These are phyloP conservation scores for Globisporangium emineosum DNA, from an alignment of 352 stramenopile species.

Conservation along the genomic window DNA sequence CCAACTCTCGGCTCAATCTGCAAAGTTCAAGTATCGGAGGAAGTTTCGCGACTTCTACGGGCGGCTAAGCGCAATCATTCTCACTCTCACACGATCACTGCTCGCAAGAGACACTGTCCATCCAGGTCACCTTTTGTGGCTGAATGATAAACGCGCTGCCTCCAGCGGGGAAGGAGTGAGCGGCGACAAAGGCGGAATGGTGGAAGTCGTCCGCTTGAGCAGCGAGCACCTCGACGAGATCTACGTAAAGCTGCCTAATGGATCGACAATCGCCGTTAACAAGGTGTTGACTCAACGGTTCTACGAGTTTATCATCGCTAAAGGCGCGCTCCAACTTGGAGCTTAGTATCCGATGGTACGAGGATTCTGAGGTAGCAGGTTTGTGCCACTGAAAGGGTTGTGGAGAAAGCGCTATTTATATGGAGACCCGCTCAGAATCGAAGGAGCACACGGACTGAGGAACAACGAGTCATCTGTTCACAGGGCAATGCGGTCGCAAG, in stretches of 20 bases:
- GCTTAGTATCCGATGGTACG: neutral
- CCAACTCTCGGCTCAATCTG: slow-evolving; percentile 40
- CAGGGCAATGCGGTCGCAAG: neutral
- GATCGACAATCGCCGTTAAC: slow-evolving; percentile 16
- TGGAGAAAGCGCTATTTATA: neutral
- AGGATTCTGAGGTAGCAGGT: neutral
- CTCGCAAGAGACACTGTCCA: slow-evolving; percentile 20
- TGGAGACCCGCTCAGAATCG: neutral
- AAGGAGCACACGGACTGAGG: neutral
- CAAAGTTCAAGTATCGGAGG: slow-evolving; percentile 35
- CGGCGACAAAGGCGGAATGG: slow-evolving; percentile 21
- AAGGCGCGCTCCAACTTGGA: slow-evolving; percentile 28
- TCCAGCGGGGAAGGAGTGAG: neutral
- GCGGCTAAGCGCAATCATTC: slow-evolving; percentile 30
- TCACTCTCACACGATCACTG: slow-evolving; percentile 42
- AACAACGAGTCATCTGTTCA: neutral
- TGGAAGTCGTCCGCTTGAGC: slow-evolving; percentile 27
- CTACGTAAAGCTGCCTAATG: slow-evolving; percentile 25
- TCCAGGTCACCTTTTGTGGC: slow-evolving; percentile 40
- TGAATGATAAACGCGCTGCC: slow-evolving; percentile 8
- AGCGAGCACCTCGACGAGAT: slow-evolving; percentile 19
- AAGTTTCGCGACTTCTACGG: slow-evolving; percentile 36
- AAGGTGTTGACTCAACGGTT: slow-evolving; percentile 27
- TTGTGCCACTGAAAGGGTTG: neutral
- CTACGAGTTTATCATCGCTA: slow-evolving; percentile 37